phyloP scores from a whole-genome alignment of 768 basidiomycete genomes.

The Kwoniella botswanensis region DNA sequence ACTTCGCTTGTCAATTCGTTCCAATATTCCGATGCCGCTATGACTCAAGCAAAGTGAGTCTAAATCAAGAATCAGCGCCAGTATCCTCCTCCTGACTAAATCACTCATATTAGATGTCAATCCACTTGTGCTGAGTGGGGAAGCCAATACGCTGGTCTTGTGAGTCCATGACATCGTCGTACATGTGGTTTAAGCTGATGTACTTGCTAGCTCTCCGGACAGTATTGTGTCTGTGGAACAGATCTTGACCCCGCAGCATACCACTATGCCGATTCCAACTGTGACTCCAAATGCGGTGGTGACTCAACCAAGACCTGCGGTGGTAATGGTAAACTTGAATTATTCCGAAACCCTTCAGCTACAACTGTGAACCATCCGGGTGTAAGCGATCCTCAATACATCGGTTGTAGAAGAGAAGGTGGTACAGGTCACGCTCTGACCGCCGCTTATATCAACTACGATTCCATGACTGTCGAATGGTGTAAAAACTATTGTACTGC shows the following conservation, averaged over 20 bases:
- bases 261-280: constrained; percentile 13
- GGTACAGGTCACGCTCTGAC: constrained; percentile 7
- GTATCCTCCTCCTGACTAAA: background rate
- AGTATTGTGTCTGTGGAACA: constrained; percentile 24
- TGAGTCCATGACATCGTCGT: constrained; percentile 1
- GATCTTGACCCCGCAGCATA: constrained; percentile 15
- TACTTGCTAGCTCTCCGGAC: constrained; percentile 11
- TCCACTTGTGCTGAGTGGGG: constrained; percentile 23
- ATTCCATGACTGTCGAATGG: constrained; percentile 23
- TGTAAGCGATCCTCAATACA: constrained; percentile 23
- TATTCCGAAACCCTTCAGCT: constrained; percentile 29
- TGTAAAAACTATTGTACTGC: constrained; percentile 29
- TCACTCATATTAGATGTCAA: constrained; percentile 18
- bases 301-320: constrained; percentile 39
- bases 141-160: constrained; percentile 18
- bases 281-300: constrained; percentile 25
- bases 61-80: background rate
- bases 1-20: constrained; percentile 16
- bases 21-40: constrained; percentile 24
- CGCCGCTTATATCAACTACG: constrained; percentile 20
- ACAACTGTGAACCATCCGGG: constrained; percentile 22
- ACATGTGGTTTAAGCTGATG: too few relatives aligned
- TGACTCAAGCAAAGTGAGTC: constrained; percentile 27
- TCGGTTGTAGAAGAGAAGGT: constrained; percentile 27
- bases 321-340: constrained; percentile 28